Base-by-base conservation (phyloP, 768 basidiomycete genomes). In the Kwoniella sp. region DNA sequence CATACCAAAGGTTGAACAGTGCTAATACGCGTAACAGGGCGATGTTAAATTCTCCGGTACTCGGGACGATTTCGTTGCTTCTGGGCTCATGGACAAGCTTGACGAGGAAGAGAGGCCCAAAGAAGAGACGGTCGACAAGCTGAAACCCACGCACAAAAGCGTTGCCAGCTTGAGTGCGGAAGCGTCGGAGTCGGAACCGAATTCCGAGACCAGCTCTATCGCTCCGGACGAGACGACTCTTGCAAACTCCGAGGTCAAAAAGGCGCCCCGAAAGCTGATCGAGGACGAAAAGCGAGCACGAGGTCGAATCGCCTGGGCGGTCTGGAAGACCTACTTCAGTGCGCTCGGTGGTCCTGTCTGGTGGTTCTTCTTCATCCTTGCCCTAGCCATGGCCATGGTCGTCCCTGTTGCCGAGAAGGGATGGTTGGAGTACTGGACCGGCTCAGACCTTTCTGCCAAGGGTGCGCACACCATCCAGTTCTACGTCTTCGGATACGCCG, bases 41-140 rank as follows among this genome's bases (percentile, higher is more conserved):
- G 86, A 86, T n/a, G 85, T 93, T 15, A 82, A 85, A 52, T 95
- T 88, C 80, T 84, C 87, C 63, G 93, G 93, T 31, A 83, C 84
- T 66, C 81, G 83, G 34, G 85, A 87, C 7, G 84, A 81, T 1
- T 93, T 94, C 82, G 82, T 86, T 51, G 78, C 74, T n/a, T 91
- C 90, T 3, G 85, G 86, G 8, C 84, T 90, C 34, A 86, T 91
- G 79, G 82, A 80, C 45, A 85, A 84, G 22, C 84, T 94, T 2
- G 85, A 90, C 30, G 63, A 64, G n/a, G 66, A 74, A 26, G 61
- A 50, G 17, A 63, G 61, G 31, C 58, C 69, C 9, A 51, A 69
- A 13, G 71, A 73, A 41, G 69, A 72, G 41, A 66, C 65, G 20
- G 64, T 69, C 47, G 52, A 57, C 26, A 58, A 54, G 31, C 29